Conservation (phyloP, 2,329 filamentous ascomycete species). For the Fusarium scirpi region DNA sequence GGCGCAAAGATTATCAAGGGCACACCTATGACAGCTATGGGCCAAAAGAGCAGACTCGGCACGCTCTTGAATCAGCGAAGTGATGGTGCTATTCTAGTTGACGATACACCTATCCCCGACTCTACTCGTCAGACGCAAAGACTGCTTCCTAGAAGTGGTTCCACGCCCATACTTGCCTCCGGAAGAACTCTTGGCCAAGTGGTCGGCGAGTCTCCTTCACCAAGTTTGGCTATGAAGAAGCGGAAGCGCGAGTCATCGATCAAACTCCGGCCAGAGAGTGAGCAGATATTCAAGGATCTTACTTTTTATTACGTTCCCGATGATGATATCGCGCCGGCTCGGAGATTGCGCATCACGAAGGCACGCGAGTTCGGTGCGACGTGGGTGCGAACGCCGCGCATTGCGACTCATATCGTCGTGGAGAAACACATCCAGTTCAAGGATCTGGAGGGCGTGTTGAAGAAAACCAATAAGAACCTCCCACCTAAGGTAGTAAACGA, state of each 20-base stretch:
- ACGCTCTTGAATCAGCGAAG: conserved; percentile 35
- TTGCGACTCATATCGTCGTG: conserved; percentile 82
- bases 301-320: conserved; percentile 84
- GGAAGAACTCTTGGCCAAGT: conserved; percentile 16
- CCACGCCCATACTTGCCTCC: conserved; percentile 48
- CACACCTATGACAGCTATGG: conserved; percentile 46
- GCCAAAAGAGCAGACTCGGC: conserved; percentile 38
- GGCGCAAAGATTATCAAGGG: conserved; percentile 45
- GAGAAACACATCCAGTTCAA: conserved; percentile 75
- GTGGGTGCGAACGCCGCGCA: conserved; percentile 71
- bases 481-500: conserved; percentile 72
- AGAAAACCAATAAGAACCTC: conserved; percentile 30
- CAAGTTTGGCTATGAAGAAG: conserved; percentile 53
- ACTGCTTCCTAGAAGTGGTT: conserved; percentile 45
- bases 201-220: conserved; percentile 44
- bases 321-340: conserved; percentile 74
- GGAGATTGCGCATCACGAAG: conserved; percentile 79
- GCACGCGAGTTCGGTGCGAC: conserved; percentile 79
- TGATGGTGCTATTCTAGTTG: conserved; percentile 39
- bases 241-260: conserved; percentile 59
- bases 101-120: conserved; percentile 49
- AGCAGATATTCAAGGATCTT: conserved; percentile 71
- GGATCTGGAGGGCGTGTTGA: conserved; percentile 67
- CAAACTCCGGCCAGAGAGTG: conserved; percentile 61
- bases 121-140: conserved; percentile 35